Percentiles rank a stretch among this genome's conserved stretches.
Evolutionary conservation across 257 asterid species (phyloP).

Genomic region (Plantago elongata): DNA sequence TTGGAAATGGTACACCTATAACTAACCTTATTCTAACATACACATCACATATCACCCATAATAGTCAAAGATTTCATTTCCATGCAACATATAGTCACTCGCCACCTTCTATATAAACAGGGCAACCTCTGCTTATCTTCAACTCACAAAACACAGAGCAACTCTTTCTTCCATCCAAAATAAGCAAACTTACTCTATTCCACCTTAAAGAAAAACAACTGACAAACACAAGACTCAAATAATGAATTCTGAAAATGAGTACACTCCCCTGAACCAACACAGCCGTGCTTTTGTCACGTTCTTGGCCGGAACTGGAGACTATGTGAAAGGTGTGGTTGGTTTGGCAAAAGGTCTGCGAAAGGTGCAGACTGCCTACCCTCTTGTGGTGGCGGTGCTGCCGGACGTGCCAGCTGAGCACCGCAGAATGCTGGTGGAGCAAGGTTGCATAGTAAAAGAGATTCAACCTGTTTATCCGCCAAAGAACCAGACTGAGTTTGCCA

Average conservation of each 20-base stretch:
- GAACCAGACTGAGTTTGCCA: constrained; percentile 48
- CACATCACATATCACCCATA: too few relatives aligned
- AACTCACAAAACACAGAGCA: background rate
- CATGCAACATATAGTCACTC: too few relatives aligned
- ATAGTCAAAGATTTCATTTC: too few relatives aligned
- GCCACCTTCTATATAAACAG: constrained; percentile 10
- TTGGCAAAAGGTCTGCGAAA: constrained; percentile 49
- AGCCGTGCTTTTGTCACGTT: constrained; percentile 52
- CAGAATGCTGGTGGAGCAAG: constrained; percentile 44
- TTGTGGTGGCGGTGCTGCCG: constrained; percentile 53
- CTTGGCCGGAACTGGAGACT: constrained; percentile 49
- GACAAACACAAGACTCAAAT: background rate
- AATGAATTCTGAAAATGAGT: constrained; percentile 34
- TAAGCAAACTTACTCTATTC: background rate
- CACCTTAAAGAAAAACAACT: too few relatives aligned
- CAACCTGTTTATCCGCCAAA: constrained; percentile 47
- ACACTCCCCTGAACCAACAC: constrained; percentile 19
- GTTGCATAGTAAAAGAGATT: constrained; percentile 46
- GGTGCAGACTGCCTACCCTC: constrained; percentile 36
- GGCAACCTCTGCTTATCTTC: background rate
- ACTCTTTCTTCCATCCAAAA: background rate
- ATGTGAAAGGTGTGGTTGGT: constrained; percentile 53
- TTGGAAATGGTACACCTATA: too few relatives aligned
- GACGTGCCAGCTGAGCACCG: constrained; percentile 57
- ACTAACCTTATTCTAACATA: too few relatives aligned